Evolutionary conservation across 1,284 basidiomycete genomes (phyloP).

Genomic region (Malassezia furfur): DNA sequence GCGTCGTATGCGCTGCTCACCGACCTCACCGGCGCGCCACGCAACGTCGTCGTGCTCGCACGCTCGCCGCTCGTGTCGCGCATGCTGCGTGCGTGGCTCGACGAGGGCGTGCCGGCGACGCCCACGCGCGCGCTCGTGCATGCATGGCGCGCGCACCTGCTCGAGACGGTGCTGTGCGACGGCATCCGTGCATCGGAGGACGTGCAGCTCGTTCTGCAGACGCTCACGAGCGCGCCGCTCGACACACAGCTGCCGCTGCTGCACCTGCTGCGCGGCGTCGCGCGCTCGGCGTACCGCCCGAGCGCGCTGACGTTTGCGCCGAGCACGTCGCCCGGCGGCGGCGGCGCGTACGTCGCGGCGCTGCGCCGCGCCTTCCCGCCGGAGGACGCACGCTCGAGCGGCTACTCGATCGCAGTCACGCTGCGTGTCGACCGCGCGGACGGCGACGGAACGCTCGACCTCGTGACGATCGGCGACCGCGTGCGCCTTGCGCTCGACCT

Average conservation of each 20-base stretch:
- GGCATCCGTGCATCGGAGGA: slow-evolving; percentile 24
- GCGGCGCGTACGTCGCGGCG: slow-evolving; percentile 3
- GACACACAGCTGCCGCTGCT: slow-evolving; percentile 14
- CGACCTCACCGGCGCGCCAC: neutral
- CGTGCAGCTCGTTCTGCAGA: slow-evolving; percentile 18
- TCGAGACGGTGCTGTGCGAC: slow-evolving; percentile 5
- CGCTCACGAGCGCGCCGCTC: slow-evolving; percentile 5
- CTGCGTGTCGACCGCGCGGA: neutral
- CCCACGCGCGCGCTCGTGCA: neutral
- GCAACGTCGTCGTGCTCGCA: slow-evolving; percentile 10
- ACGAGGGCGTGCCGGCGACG: neutral
- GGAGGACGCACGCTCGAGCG: slow-evolving; percentile 10
- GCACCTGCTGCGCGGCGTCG: slow-evolving; percentile 24
- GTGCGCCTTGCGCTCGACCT: slow-evolving; percentile 28
- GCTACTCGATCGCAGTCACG: slow-evolving; percentile 25
- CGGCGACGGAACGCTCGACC: slow-evolving; percentile 20
- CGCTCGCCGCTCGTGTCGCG: slow-evolving; percentile 3
- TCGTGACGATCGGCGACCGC: slow-evolving; percentile 30
- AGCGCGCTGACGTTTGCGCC: slow-evolving; percentile 25
- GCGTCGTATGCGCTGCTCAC: neutral
- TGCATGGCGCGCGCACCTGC: neutral
- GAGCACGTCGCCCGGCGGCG: neutral
- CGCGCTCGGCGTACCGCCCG: slow-evolving; percentile 21
- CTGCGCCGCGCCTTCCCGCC: slow-evolving; percentile 35
- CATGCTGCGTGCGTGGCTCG: slow-evolving; percentile 6